Percentiles rank a stretch among this genome's conserved stretches.
phyloP scores from a whole-genome alignment of 208 protist species.

The Leishmania mexicana region DNA sequence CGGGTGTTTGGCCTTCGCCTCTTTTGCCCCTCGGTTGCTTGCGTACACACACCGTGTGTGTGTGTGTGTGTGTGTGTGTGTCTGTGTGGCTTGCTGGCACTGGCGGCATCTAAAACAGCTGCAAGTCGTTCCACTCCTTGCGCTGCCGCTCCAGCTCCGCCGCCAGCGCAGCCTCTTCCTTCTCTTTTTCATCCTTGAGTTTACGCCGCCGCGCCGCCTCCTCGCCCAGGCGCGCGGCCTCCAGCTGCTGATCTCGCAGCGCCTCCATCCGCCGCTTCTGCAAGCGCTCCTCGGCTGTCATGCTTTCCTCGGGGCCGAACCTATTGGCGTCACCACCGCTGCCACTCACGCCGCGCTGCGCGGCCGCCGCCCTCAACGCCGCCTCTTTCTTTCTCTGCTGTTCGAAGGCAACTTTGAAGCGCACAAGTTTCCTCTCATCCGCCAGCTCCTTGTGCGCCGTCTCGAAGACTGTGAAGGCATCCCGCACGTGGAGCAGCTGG shows the following conservation, averaged over 20 bases:
- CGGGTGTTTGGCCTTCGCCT: no score
- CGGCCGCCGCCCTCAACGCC: constrained; percentile 32
- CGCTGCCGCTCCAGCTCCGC: constrained; percentile 75
- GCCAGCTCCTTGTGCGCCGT: constrained; percentile 81
- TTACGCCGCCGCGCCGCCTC: constrained; percentile 70
- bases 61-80: background rate
- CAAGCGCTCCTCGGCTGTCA: constrained; percentile 64
- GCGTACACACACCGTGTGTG: background rate
- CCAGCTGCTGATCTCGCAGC: constrained; percentile 73
- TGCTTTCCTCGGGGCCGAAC: background rate
- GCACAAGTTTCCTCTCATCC: constrained; percentile 65
- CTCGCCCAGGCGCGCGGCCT: constrained; percentile 74
- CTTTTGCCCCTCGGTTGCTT: no score
- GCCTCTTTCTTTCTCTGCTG: constrained; percentile 66
- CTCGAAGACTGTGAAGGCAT: constrained; percentile 81
- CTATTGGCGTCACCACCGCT: background rate
- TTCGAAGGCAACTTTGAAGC: constrained; percentile 64
- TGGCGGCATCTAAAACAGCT: constrained; percentile 56
- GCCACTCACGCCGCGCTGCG: constrained; percentile 4
- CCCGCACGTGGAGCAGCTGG: constrained; percentile 65
- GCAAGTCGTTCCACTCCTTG: constrained; percentile 76
- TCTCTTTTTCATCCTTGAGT: constrained; percentile 55
- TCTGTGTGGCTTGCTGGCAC: background rate
- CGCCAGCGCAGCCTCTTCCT: constrained; percentile 54
- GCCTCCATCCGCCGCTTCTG: constrained; percentile 50